phyloP scores from a whole-genome alignment of 139 green algal species.

The Zygnema circumcarinatum region DNA sequence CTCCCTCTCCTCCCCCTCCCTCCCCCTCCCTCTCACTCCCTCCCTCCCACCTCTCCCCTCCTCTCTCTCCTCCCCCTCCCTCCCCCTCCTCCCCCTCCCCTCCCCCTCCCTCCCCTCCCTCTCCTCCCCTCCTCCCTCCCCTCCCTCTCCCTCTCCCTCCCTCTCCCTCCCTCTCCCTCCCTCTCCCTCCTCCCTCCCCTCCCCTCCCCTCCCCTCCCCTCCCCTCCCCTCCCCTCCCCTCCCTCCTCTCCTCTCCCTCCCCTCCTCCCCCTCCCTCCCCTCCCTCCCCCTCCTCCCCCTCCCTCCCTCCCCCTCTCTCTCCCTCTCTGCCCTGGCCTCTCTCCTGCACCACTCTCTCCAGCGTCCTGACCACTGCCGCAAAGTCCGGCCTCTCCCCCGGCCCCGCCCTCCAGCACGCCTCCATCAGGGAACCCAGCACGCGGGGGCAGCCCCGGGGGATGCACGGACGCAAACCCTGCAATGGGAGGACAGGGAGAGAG shows the following conservation, averaged over 20 bases:
- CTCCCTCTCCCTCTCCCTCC: constrained; percentile 1
- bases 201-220: too few species aligned
- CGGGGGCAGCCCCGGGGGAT: constrained; percentile 18
- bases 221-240: too few species aligned
- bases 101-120: too few species aligned
- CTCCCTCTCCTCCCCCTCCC: too few species aligned
- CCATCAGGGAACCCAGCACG: constrained; percentile 18
- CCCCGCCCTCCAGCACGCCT: constrained; percentile 17
- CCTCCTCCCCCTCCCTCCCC: too few species aligned
- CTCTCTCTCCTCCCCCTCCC: too few species aligned
- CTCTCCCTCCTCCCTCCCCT: background rate
- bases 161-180: background rate
- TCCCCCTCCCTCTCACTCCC: too few species aligned
- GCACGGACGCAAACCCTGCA: background rate
- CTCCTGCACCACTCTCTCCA: constrained; percentile 28
- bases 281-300: background rate
- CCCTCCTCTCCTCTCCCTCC: too few species aligned
- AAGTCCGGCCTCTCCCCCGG: constrained; percentile 30
- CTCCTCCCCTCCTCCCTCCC: background rate
- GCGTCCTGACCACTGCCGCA: background rate
- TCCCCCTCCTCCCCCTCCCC: too few species aligned
- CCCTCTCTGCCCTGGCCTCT: background rate
- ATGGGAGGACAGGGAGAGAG: background rate
- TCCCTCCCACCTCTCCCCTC: too few species aligned
- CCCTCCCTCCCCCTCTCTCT: background rate